Percentiles rank a stretch among this genome's conserved stretches.
These are phyloP conservation scores for Imleria badia DNA, from an alignment of 768 basidiomycete genomes.

Conservation along the genomic window DNA sequence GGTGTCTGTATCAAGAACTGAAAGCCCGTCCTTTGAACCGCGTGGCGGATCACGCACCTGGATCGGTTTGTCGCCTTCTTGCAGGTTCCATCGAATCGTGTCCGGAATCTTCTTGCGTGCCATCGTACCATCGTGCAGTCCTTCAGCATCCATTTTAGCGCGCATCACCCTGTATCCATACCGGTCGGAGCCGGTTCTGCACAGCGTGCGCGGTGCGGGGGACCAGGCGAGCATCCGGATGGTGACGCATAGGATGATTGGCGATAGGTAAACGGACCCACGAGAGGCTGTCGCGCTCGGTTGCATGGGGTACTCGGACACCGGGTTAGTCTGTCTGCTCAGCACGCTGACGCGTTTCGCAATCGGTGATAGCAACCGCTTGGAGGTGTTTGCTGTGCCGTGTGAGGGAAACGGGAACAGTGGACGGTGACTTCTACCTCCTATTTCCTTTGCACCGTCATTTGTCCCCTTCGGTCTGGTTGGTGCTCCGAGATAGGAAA, in stretches of 20 bases:
- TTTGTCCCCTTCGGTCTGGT: too few relatives aligned
- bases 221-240: not conserved
- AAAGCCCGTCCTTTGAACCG: not conserved
- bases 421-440: too few relatives aligned
- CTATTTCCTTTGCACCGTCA: too few relatives aligned
- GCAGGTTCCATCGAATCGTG: not conserved
- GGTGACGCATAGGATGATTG: not conserved
- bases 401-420: not conserved
- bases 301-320: too few relatives aligned
- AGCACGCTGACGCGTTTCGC: not conserved
- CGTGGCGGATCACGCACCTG: conserved; percentile 2
- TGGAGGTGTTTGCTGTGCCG: not conserved
- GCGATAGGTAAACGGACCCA: not conserved
- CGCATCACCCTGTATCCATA: not conserved
- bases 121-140: not conserved
- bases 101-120: not conserved
- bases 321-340: not conserved
- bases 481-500: not conserved
- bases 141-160: not conserved
- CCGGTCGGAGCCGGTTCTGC: not conserved
- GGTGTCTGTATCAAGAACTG: conserved; percentile 7
- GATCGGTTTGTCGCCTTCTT: not conserved
- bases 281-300: not conserved
- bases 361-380: not conserved
- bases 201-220: not conserved